Conservation (phyloP, 1,139 yeast genomes). For the Blastobotrys persicus region DNA sequence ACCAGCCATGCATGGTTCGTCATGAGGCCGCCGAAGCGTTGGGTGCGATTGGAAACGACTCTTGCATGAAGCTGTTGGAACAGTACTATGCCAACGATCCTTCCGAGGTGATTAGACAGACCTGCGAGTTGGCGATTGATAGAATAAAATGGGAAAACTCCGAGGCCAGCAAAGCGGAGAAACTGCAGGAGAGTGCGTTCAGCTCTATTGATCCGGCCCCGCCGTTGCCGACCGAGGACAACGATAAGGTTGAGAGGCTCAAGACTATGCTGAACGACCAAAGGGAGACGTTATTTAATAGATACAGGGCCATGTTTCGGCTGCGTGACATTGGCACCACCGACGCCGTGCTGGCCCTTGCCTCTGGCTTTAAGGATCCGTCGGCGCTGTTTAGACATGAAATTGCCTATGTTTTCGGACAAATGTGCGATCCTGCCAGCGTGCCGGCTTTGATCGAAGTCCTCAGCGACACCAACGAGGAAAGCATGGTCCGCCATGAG, state of each 20-base stretch:
- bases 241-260: constrained; percentile 58
- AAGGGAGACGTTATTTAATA: constrained; percentile 74
- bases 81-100: constrained; percentile 72
- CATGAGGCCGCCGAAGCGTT: constrained; percentile 99
- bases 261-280: constrained; percentile 72
- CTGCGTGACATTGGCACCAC: constrained; percentile 91
- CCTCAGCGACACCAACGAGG: constrained; percentile 72
- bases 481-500: constrained; percentile 99
- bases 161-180: constrained; percentile 59
- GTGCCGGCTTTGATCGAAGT: constrained; percentile 86
- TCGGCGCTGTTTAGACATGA: constrained; percentile 96
- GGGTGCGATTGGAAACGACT: constrained; percentile 88
- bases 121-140: constrained; percentile 95
- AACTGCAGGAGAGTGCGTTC: constrained; percentile 71
- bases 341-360: constrained; percentile 89
- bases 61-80: constrained; percentile 65
- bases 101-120: constrained; percentile 84
- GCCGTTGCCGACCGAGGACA: constrained; percentile 59
- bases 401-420: constrained; percentile 97
- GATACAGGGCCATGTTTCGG: constrained; percentile 98
- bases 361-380: constrained; percentile 83
- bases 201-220: constrained; percentile 98
- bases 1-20: constrained; percentile 88
- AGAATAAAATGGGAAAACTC: constrained; percentile 92
- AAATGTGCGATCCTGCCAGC: constrained; percentile 88